A percentile compares a stretch with the other conserved stretches of the same genome.
These are phyloP conservation scores for Cytospora piceae DNA, from an alignment of 2,329 filamentous ascomycete species.

Conservation along the genomic window DNA sequence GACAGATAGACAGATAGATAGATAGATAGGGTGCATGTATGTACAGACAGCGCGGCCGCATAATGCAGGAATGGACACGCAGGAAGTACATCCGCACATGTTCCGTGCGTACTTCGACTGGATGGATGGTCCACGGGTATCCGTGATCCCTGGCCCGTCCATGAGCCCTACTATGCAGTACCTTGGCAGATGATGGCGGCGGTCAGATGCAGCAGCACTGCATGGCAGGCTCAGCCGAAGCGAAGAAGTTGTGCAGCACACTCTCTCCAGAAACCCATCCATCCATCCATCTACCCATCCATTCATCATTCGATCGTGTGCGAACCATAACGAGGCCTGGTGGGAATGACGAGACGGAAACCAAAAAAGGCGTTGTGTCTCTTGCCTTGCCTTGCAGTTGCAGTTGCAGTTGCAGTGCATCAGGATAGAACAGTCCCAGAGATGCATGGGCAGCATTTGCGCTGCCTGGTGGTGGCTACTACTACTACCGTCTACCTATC, in stretches of 20 bases:
- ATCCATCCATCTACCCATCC: no score
- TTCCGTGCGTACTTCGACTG: neutral
- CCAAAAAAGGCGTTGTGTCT: no score
- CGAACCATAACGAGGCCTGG: neutral
- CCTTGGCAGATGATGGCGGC: conserved; percentile 2
- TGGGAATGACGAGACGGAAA: neutral
- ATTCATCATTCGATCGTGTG: neutral
- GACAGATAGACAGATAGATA: no score
- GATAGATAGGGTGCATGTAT: neutral
- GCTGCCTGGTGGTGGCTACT: neutral
- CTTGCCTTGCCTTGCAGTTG: no score
- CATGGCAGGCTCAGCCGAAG: neutral
- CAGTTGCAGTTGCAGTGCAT: no score
- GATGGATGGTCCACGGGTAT: neutral
- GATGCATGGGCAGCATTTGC: neutral
- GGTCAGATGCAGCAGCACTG: conserved; percentile 12
- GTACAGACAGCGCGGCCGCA: neutral
- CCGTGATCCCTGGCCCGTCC: neutral
- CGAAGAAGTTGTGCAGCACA: neutral
- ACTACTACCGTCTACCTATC: neutral
- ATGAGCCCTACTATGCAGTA: conserved; percentile 5
- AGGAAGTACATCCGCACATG: neutral
- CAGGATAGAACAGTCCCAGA: neutral
- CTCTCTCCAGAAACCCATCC: no score
- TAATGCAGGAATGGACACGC: neutral